phyloP scores from a whole-genome alignment of 2,329 filamentous ascomycete species.

The Aureobasidium lini region DNA sequence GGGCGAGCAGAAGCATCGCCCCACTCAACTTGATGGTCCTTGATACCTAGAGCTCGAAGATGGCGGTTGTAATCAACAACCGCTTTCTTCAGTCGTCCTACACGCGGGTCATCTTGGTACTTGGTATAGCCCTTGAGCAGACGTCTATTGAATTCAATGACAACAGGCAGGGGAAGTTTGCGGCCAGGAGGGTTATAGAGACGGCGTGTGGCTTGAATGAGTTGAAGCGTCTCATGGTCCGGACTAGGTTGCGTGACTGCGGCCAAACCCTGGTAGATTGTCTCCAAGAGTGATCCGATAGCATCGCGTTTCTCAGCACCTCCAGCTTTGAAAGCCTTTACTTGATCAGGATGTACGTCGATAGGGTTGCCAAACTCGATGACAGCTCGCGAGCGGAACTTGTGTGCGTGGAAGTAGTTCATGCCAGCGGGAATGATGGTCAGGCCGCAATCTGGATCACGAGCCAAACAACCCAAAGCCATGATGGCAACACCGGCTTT shows the following conservation, averaged over 20 bases:
- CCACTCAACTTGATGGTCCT: slow-evolving; percentile 91
- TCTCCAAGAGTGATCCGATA: slow-evolving; percentile 76
- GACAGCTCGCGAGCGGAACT: slow-evolving; percentile 91
- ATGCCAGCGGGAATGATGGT: slow-evolving; percentile 96
- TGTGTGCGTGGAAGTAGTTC: slow-evolving; percentile 99
- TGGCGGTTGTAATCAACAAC: slow-evolving; percentile 82
- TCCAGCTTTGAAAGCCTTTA: slow-evolving; percentile 76
- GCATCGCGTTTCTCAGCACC: slow-evolving; percentile 65
- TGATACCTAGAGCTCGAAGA: slow-evolving; percentile 74
- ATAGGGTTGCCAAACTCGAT: slow-evolving; percentile 90
- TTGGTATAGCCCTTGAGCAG: slow-evolving; percentile 85
- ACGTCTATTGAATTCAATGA: slow-evolving; percentile 88
- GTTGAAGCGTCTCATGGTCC: slow-evolving; percentile 82
- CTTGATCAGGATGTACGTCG: slow-evolving; percentile 72
- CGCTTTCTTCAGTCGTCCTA: slow-evolving; percentile 64
- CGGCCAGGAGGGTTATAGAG: slow-evolving; percentile 92
- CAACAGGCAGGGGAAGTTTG: slow-evolving; percentile 82
- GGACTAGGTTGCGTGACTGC: slow-evolving; percentile 87
- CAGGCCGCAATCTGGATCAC: slow-evolving; percentile 76
- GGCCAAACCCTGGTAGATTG: slow-evolving; percentile 74
- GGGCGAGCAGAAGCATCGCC: slow-evolving; percentile 66
- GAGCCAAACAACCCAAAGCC: slow-evolving; percentile 82
- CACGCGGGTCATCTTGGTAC: slow-evolving; percentile 84
- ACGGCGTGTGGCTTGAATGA: slow-evolving; percentile 87
- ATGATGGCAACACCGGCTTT: slow-evolving; percentile 98